phyloP scores from a whole-genome alignment of 73 alveolate genomes.

The Stentor coeruleus region DNA sequence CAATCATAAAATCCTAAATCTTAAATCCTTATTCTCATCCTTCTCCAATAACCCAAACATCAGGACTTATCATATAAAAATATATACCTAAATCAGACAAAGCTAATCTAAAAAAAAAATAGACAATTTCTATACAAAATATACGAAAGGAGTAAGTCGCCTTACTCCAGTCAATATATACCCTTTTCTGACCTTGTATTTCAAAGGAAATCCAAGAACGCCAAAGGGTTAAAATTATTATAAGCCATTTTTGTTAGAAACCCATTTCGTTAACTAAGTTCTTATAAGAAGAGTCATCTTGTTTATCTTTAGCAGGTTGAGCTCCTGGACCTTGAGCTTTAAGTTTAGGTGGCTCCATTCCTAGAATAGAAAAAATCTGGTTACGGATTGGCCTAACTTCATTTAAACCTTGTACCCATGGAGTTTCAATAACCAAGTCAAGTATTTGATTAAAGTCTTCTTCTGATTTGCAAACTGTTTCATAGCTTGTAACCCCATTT shows the following conservation, averaged over 20 bases:
- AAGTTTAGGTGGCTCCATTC: conserved; percentile 27
- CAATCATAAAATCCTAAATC: too few relatives aligned
- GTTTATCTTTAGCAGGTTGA: background rate
- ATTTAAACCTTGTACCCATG: conserved; percentile 11
- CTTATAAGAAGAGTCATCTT: conserved; percentile 14
- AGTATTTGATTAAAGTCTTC: background rate
- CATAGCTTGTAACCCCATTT: background rate
- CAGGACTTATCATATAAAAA: too few relatives aligned
- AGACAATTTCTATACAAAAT: too few relatives aligned
- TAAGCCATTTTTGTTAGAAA: background rate
- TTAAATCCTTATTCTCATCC: too few relatives aligned
- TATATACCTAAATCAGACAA: too few relatives aligned
- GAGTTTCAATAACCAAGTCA: background rate
- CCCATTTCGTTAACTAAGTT: conserved; percentile 17
- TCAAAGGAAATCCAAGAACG: too few relatives aligned
- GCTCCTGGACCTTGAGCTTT: background rate
- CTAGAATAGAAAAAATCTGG: conserved; percentile 12
- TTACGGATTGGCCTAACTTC: conserved; percentile 28
- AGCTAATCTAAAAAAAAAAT: too few relatives aligned
- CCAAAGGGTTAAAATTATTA: too few relatives aligned
- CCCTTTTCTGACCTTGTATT: too few relatives aligned
- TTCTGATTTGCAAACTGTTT: background rate
- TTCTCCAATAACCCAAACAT: too few relatives aligned
- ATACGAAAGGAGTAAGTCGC: too few relatives aligned
- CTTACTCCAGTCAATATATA: too few relatives aligned